Conservation (phyloP, 371 early-diverging fungal species). For the Rhizomucor miehei region DNA sequence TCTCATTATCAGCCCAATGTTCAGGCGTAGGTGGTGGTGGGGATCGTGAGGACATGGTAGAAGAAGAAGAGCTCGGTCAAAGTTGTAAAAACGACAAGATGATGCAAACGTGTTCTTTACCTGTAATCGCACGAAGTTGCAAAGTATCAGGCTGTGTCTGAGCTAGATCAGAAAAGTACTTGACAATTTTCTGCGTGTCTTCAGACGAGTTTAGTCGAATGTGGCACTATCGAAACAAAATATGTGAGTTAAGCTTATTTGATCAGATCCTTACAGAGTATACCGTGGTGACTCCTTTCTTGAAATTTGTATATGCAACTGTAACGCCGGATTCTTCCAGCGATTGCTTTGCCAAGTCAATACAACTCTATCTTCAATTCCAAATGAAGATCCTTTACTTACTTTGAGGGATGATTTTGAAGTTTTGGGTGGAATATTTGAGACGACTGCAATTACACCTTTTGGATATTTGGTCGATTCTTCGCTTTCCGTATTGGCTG, state of each 20-base stretch:
- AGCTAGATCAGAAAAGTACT: conserved; percentile 20
- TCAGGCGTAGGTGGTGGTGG: background rate
- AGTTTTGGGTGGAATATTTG: conserved; percentile 23
- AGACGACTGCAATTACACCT: conserved; percentile 27
- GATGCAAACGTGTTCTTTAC: no score
- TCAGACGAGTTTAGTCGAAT: conserved; percentile 25
- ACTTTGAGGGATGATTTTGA: conserved; percentile 27
- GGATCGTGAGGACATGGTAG: background rate
- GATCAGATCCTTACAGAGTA: background rate
- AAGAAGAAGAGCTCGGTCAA: background rate
- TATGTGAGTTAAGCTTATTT: conserved; percentile 5
- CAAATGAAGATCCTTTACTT: background rate
- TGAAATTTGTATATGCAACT: conserved; percentile 30
- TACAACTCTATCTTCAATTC: background rate
- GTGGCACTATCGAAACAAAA: conserved; percentile 17
- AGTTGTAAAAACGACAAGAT: no score
- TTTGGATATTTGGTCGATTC: conserved; percentile 12
- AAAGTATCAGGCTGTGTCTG: conserved; percentile 22
- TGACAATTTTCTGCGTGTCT: conserved; percentile 22
- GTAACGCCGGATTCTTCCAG: conserved; percentile 28
- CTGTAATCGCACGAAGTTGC: conserved; percentile 7
- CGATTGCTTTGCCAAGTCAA: conserved; percentile 6
- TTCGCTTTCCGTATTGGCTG: background rate
- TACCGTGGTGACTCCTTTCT: conserved; percentile 11
- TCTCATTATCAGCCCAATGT: background rate